These are phyloP conservation scores for Helotiales sp. DNA, from an alignment of 2,329 filamentous ascomycete species.

Conservation along the genomic window DNA sequence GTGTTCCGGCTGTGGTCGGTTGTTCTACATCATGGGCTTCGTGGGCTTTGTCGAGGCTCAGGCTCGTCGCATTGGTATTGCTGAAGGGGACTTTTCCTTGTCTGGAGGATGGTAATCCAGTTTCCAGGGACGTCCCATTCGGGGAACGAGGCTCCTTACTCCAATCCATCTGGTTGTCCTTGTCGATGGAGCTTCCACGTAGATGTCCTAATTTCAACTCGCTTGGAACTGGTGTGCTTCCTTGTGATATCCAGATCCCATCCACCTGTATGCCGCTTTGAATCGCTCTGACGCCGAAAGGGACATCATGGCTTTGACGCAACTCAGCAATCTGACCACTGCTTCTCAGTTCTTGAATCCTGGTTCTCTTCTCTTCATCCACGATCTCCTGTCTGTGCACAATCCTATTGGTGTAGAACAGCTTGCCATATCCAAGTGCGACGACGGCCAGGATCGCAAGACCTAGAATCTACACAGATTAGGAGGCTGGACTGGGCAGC, in stretches of 20 bases:
- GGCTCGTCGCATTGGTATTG: not conserved
- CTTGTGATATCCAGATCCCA: constrained; percentile 69
- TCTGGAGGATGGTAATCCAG: constrained; percentile 7
- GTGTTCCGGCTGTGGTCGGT: constrained; percentile 8
- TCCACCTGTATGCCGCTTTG: constrained; percentile 82
- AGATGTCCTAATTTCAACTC: constrained; percentile 21
- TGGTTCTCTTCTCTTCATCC: constrained; percentile 64
- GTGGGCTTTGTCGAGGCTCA: constrained; percentile 1
- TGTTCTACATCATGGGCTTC: not conserved
- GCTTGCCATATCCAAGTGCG: constrained; percentile 63
- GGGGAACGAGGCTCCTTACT: constrained; percentile 9
- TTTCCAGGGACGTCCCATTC: constrained; percentile 1
- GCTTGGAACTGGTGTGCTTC: constrained; percentile 28
- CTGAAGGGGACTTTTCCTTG: constrained; percentile 8
- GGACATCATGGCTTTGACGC: constrained; percentile 59
- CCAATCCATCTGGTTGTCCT: constrained; percentile 6
- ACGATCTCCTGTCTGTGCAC: constrained; percentile 60
- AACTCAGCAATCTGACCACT: constrained; percentile 43
- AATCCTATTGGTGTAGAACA: constrained; percentile 60
- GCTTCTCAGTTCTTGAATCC: constrained; percentile 53
- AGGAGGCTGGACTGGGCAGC: not conserved
- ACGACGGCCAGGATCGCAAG: constrained; percentile 72
- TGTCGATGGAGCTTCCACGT: constrained; percentile 17
- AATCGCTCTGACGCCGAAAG: constrained; percentile 84
- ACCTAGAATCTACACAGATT: constrained; percentile 61